phyloP scores from a whole-genome alignment of 441 rosid species.

The Corymbia citriodora region DNA sequence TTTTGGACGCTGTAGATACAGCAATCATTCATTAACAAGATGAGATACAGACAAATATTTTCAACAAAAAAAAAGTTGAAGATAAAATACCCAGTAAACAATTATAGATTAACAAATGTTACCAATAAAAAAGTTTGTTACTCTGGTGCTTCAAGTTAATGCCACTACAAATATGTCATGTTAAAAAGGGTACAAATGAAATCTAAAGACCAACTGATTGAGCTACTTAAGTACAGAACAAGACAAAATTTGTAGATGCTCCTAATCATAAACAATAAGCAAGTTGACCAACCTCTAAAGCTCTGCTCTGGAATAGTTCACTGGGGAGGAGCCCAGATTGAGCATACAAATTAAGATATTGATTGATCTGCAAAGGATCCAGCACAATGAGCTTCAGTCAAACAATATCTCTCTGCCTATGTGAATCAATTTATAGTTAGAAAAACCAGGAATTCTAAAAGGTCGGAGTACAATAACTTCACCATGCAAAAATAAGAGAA shows the following conservation, averaged over 20 bases:
- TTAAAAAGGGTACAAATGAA: neutral
- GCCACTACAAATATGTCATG: neutral
- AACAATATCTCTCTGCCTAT: neutral
- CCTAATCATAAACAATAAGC: neutral
- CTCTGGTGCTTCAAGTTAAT: neutral
- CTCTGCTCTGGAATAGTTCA: constrained; percentile 59
- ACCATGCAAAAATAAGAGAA: neutral
- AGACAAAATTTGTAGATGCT: neutral
- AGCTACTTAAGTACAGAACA: neutral
- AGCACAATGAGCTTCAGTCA: neutral
- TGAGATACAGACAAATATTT: neutral
- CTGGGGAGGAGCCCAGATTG: constrained; percentile 70
- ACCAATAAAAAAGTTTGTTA: neutral
- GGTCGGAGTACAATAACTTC: neutral
- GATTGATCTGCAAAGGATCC: constrained; percentile 51
- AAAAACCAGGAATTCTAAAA: neutral
- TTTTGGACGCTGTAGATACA: neutral
- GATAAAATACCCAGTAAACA: neutral
- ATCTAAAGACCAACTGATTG: neutral
- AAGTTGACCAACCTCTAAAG: constrained; percentile 53
- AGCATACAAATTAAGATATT: constrained; percentile 60
- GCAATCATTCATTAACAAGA: neutral
- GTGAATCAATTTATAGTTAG: neutral
- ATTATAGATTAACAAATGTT: neutral
- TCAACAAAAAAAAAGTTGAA: neutral